Percentiles rank a stretch among this genome's conserved stretches.
Conservation (phyloP, 2,329 filamentous ascomycete genomes). For the Colletotrichum liaoningense region DNA sequence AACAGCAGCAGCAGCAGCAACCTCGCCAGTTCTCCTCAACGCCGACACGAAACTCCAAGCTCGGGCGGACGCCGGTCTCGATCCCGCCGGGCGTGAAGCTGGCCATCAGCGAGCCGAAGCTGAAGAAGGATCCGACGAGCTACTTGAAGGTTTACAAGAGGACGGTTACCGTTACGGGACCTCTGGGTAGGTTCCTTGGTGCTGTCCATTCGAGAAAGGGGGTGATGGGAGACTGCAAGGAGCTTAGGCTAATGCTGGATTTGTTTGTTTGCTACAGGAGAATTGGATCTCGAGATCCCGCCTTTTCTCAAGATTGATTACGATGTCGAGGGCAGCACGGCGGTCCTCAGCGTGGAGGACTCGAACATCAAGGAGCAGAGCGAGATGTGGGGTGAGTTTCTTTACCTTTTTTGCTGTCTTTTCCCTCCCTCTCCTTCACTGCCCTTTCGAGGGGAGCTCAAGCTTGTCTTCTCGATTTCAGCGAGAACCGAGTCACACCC, state of each 20-base stretch:
- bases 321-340: conserved; percentile 72
- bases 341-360: conserved; percentile 78
- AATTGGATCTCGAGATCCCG: conserved; percentile 82
- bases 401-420: background rate
- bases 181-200: conserved; percentile 69
- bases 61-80: conserved; percentile 83
- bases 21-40: conserved; percentile 78
- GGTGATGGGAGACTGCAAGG: background rate
- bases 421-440: background rate
- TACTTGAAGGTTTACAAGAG: conserved; percentile 72
- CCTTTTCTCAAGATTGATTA: conserved; percentile 79
- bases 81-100: conserved; percentile 88
- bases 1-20: conserved; percentile 43
- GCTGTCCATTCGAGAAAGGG: background rate
- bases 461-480: background rate
- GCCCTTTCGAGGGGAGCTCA: background rate
- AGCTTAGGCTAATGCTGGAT: conserved; percentile 1
- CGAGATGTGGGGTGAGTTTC: conserved; percentile 89
- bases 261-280: conserved; percentile 59
- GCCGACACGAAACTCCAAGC: conserved; percentile 77
- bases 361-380: conserved; percentile 77
- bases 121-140: conserved; percentile 66
- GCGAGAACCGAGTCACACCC: background rate
- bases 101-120: conserved; percentile 71
- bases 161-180: conserved; percentile 82